phyloP scores from a whole-genome alignment of 164 flowering plant species.

The Vitis rupestris region DNA sequence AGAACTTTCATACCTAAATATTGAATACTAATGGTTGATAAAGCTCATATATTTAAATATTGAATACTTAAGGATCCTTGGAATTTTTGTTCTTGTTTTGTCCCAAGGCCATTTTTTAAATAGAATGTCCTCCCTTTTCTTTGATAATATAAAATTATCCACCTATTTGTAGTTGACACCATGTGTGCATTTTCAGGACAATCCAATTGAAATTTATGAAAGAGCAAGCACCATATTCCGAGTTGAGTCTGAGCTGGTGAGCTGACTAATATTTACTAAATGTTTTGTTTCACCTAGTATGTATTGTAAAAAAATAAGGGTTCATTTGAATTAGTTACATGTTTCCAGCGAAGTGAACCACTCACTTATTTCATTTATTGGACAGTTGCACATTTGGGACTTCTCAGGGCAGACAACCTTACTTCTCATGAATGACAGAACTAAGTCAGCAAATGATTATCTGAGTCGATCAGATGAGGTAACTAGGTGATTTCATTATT shows the following conservation, averaged over 20 bases:
- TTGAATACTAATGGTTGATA: no score
- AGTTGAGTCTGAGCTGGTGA: constrained; percentile 35
- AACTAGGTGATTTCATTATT: background rate
- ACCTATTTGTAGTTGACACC: background rate
- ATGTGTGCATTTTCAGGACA: constrained; percentile 29
- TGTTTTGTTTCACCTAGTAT: no score
- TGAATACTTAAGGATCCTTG: no score
- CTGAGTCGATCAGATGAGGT: constrained; percentile 48
- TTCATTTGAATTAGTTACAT: background rate
- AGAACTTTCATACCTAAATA: no score
- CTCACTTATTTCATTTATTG: constrained; percentile 11
- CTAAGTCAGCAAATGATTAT: constrained; percentile 24
- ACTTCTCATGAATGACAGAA: constrained; percentile 33
- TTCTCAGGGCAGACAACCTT: constrained; percentile 58
- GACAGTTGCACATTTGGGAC: constrained; percentile 70
- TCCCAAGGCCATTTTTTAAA: no score
- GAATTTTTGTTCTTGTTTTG: no score
- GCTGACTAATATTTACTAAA: constrained; percentile 7
- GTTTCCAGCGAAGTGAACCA: background rate
- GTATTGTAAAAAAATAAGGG: no score
- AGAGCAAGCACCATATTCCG: constrained; percentile 27
- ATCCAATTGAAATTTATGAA: constrained; percentile 17
- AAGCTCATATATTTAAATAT: no score
- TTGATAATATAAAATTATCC: background rate
- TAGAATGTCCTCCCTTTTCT: background rate